Evolutionary conservation across 371 early-diverging fungal genomes (phyloP).

Genomic region (Saksenaea oblongispora): DNA sequence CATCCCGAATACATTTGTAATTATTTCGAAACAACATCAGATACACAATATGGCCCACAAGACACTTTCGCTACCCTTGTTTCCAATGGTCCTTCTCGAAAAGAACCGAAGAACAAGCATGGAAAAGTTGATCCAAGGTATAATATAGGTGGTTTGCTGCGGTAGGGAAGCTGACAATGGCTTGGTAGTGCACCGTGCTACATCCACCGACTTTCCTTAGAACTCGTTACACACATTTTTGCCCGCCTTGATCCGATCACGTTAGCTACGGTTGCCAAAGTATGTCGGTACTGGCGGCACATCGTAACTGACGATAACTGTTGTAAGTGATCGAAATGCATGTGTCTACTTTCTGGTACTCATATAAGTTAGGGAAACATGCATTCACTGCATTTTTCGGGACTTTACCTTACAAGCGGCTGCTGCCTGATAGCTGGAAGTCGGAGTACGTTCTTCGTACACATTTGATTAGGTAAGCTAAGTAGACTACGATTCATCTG

Average conservation of each 20-base stretch:
- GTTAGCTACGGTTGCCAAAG: slow-evolving; percentile 35
- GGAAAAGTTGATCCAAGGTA: slow-evolving; percentile 12
- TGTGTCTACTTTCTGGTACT: not conserved
- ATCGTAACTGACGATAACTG: slow-evolving; percentile 49
- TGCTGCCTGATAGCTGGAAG: slow-evolving; percentile 49
- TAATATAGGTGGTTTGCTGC: not conserved
- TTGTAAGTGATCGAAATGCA: slow-evolving; percentile 31
- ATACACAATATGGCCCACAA: slow-evolving; percentile 16
- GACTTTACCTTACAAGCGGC: slow-evolving; percentile 37
- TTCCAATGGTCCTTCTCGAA: slow-evolving; percentile 9
- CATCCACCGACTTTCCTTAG: slow-evolving; percentile 44
- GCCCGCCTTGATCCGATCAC: slow-evolving; percentile 45
- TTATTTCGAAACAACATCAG: slow-evolving; percentile 2
- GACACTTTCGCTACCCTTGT: slow-evolving; percentile 3
- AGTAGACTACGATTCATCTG: not conserved
- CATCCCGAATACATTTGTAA: not conserved
- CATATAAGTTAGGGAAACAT: slow-evolving; percentile 37
- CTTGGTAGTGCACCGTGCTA: slow-evolving; percentile 33
- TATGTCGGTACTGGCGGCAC: slow-evolving; percentile 50
- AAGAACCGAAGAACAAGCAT: slow-evolving; percentile 8
- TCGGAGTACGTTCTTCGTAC: slow-evolving; percentile 51
- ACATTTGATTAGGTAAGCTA: slow-evolving; percentile 40
- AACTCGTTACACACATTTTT: slow-evolving; percentile 47
- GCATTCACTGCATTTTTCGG: slow-evolving; percentile 54
- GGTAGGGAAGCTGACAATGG: not conserved